Evolutionary conservation across 495 filamentous ascomycete genomes (phyloP), one percentile per base, ranked within the genome.

Genomic region (Tetracladium setigerum): DNA sequence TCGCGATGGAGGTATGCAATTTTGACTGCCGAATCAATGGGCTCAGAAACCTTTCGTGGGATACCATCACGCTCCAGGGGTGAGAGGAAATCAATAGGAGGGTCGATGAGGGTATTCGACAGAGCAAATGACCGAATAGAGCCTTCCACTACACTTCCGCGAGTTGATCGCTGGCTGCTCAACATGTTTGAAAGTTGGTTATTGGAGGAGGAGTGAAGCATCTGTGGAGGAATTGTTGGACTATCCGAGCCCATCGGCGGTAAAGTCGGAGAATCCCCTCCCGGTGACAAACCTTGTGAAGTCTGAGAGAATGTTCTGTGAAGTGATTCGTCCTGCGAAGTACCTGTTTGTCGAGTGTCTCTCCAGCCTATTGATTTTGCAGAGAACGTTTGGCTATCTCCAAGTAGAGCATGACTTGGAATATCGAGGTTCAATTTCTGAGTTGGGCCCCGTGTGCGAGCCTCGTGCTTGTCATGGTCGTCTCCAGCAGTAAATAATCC

Each of bases 1-100:
- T 87, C 76, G 43, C 79, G 73, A 46, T 86, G 73, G 1, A 87
- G 65, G 47, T 74, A 73, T 16, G 76, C 70, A 37, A 79, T 64
- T 42, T 75, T 57, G 4, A 51, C 11, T 12, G 61, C 56, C 10
- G 62, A 52, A 44, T 65, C 64, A 2, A 55, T 58, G 5, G 57
- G 52, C 31, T 68, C 40, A 14, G 65, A 63, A 42, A 66, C 65
- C 0, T 68, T 68, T 32, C 62, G 52, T 1, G 66, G 57, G 22
- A 59, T 47, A 18, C 48, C 58, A 42, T 60, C 58, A 36, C 68
- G 53, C 32, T 44, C 49, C 1, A 70, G 58, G 14, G 67, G 63
- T 37, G 61, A 58, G 3, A 66, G 54, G 41, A 69, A 72, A 4
- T 66, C 59, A 50, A 38, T 52, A 50, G 14, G 31, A 15, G 12